These are phyloP conservation scores for Candida tammaniensis DNA, from an alignment of 805 yeast genomes.

Conservation along the genomic window DNA sequence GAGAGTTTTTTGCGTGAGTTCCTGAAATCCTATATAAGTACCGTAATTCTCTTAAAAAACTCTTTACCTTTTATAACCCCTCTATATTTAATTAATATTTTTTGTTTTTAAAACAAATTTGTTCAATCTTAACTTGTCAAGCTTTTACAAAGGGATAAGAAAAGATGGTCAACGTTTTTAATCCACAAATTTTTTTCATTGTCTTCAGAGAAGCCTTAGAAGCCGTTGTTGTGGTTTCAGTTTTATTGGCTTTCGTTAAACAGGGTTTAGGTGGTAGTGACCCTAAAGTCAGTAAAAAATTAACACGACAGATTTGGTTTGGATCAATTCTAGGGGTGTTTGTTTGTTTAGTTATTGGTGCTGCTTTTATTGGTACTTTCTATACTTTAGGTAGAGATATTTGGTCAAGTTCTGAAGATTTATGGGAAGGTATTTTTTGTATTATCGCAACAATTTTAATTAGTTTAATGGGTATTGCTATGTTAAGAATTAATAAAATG, in stretches of 20 bases:
- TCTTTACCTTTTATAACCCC: slow-evolving; percentile 11
- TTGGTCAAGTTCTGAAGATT: slow-evolving; percentile 83
- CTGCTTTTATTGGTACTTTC: slow-evolving; percentile 92
- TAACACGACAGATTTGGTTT: slow-evolving; percentile 80
- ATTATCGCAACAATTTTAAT: slow-evolving; percentile 87
- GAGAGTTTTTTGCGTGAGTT: too few relatives aligned
- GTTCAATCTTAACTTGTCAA: too few relatives aligned
- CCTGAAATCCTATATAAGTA: slow-evolving; percentile 3
- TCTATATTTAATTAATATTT: background rate
- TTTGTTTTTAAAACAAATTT: too few relatives aligned
- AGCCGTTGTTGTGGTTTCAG: slow-evolving; percentile 89
- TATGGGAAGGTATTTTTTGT: slow-evolving; percentile 97
- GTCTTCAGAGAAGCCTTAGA: slow-evolving; percentile 93
- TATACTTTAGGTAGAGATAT: slow-evolving; percentile 77
- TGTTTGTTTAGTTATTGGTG: slow-evolving; percentile 81
- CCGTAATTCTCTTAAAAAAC: background rate
- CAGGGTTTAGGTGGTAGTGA: slow-evolving; percentile 74
- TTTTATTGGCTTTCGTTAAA: slow-evolving; percentile 83
- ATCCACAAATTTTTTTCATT: slow-evolving; percentile 78
- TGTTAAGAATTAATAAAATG: slow-evolving; percentile 95
- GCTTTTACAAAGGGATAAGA: too few relatives aligned
- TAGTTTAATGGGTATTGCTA: slow-evolving; percentile 92
- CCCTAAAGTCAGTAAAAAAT: slow-evolving; percentile 51
- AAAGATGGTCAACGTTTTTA: slow-evolving; percentile 47
- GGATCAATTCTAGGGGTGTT: slow-evolving; percentile 75